Conservation (phyloP, 2,329 filamentous ascomycete genomes). For the Ophiognomonia clavigignenti-juglandacearum region DNA sequence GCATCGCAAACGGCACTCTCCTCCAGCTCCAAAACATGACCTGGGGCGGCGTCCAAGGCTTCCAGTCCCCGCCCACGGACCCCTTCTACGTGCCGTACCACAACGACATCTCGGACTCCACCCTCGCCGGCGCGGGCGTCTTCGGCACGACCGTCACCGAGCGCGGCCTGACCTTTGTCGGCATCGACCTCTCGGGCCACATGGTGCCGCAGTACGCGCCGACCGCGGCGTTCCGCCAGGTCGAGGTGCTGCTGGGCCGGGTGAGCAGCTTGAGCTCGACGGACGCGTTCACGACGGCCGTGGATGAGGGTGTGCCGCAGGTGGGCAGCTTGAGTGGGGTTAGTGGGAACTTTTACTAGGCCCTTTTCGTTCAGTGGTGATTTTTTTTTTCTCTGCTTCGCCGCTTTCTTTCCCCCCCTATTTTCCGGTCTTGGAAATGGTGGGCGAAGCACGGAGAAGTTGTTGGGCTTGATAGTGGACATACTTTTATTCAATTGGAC, state of each 20-base stretch:
- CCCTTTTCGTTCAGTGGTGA: too few relatives aligned
- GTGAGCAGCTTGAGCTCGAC: conserved; percentile 49
- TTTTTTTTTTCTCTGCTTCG: too few relatives aligned
- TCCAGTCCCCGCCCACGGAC: conserved; percentile 51
- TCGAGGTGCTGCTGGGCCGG: conserved; percentile 72
- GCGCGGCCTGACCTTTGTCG: conserved; percentile 68
- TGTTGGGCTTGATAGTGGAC: too few relatives aligned
- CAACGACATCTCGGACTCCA: conserved; percentile 31
- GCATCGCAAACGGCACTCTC: conserved; percentile 58
- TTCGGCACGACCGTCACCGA: conserved; percentile 69
- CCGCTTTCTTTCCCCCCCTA: too few relatives aligned
- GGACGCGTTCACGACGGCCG: conserved; percentile 32
- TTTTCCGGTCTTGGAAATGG: too few relatives aligned
- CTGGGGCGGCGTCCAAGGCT: conserved; percentile 65
- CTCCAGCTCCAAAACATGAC: conserved; percentile 73
- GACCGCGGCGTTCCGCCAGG: conserved; percentile 61
- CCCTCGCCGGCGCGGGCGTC: conserved; percentile 58
- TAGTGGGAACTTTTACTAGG: conserved; percentile 2
- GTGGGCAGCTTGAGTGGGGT: conserved; percentile 7
- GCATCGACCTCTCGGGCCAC: conserved; percentile 61
- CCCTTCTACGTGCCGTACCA: conserved; percentile 65
- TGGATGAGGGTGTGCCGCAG: conserved; percentile 21
- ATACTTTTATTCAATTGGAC: too few relatives aligned
- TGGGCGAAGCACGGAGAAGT: too few relatives aligned
- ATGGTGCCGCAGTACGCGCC: conserved; percentile 63